Evolutionary conservation across 495 filamentous ascomycete genomes (phyloP).

Genomic region (Oidiodendron maius): DNA sequence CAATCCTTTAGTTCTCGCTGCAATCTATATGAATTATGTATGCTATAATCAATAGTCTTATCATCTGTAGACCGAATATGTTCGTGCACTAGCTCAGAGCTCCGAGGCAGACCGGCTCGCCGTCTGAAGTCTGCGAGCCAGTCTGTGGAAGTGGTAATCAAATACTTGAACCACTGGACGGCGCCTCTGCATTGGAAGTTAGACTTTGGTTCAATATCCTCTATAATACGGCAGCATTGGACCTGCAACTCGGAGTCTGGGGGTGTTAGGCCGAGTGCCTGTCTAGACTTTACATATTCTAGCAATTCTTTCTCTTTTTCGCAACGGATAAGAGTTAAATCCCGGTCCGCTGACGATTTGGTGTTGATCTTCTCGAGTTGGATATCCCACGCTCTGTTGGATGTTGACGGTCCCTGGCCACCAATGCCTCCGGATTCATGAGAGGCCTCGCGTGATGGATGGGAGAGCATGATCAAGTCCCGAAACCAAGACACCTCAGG

Average conservation of each 20-base stretch:
- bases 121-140: slow-evolving; percentile 45
- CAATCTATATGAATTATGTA: slow-evolving; percentile 49
- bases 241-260: slow-evolving; percentile 47
- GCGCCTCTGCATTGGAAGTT: slow-evolving; percentile 35
- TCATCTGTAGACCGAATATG: slow-evolving; percentile 41
- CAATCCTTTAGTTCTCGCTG: slow-evolving; percentile 53
- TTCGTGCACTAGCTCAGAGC: slow-evolving; percentile 31
- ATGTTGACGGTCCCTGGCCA: background rate
- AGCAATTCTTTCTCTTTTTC: slow-evolving; percentile 40
- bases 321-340: slow-evolving; percentile 25
- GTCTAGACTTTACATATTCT: slow-evolving; percentile 40
- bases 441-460: background rate
- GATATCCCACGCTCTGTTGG: background rate
- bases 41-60: slow-evolving; percentile 43
- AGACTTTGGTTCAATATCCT: slow-evolving; percentile 39
- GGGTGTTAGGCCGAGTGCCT: slow-evolving; percentile 44
- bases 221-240: slow-evolving; percentile 44
- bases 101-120: slow-evolving; percentile 41
- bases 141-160: slow-evolving; percentile 31
- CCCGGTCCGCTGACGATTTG: background rate
- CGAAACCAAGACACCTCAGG: slow-evolving; percentile 42
- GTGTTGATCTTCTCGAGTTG: slow-evolving; percentile 5
- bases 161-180: slow-evolving; percentile 41
- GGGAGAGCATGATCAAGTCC: slow-evolving; percentile 41
- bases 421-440: background rate